Percentiles rank a stretch among this genome's conserved stretches.
Conservation (phyloP, 495 filamentous ascomycete genomes). For the Apiosordaria backusii region DNA sequence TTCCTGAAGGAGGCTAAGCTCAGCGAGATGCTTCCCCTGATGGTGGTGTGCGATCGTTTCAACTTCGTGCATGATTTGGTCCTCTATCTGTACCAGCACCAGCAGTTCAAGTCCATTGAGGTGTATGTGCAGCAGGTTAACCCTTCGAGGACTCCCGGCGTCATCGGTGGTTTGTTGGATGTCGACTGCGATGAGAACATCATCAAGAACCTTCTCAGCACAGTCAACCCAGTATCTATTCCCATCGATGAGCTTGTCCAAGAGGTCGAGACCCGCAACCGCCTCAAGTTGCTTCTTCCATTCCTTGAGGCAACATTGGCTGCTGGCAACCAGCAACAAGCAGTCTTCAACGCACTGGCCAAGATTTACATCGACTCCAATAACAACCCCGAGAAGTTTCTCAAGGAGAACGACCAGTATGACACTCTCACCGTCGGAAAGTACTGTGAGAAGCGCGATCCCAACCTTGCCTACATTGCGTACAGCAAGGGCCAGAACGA, state of each 20-base stretch:
- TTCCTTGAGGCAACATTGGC: slow-evolving; percentile 94
- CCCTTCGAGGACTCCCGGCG: slow-evolving; percentile 85
- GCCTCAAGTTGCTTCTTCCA: slow-evolving; percentile 90
- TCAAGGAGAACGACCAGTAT: slow-evolving; percentile 97
- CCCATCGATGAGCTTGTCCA: slow-evolving; percentile 94
- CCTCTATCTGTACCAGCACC: slow-evolving; percentile 96
- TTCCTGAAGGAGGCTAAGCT: slow-evolving; percentile 96
- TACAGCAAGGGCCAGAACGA: slow-evolving; percentile 98
- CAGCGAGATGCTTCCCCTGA: slow-evolving; percentile 88
- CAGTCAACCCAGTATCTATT: slow-evolving; percentile 78
- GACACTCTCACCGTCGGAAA: slow-evolving; percentile 91
- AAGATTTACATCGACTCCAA: slow-evolving; percentile 99
- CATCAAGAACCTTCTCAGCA: slow-evolving; percentile 88
- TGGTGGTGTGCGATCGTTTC: slow-evolving; percentile 98
- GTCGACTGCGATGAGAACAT: slow-evolving; percentile 96
- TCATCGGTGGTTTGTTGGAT: slow-evolving; percentile 92
- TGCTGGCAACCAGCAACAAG: slow-evolving; percentile 92
- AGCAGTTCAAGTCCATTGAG: slow-evolving; percentile 99
- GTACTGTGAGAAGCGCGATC: slow-evolving; percentile 98
- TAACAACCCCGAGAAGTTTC: slow-evolving; percentile 97
- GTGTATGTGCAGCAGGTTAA: slow-evolving; percentile 99
- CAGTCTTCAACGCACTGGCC: slow-evolving; percentile 95
- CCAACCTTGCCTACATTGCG: slow-evolving; percentile 92
- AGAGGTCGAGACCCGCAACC: slow-evolving; percentile 92
- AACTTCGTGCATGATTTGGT: slow-evolving; percentile 98